These are phyloP conservation scores for Zasmidium citrigriseum DNA, from an alignment of 2,329 filamentous ascomycete species.

Conservation along the genomic window DNA sequence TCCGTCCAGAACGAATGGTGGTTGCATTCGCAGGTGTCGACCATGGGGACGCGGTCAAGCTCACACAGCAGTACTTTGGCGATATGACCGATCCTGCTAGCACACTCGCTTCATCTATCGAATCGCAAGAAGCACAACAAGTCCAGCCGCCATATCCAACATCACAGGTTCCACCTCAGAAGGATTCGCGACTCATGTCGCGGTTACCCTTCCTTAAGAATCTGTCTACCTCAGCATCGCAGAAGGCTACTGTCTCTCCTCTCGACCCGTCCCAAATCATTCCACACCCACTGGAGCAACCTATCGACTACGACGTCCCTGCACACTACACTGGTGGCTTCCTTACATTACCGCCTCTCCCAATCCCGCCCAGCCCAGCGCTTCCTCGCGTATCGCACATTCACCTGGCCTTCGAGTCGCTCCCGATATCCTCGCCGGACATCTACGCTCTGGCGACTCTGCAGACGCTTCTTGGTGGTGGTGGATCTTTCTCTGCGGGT, in stretches of 20 bases:
- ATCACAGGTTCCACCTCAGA: slow-evolving; percentile 44
- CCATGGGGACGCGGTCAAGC: slow-evolving; percentile 74
- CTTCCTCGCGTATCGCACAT: slow-evolving; percentile 85
- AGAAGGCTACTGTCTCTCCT: slow-evolving; percentile 60
- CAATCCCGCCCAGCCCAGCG: slow-evolving; percentile 74
- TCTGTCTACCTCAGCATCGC: slow-evolving; percentile 72
- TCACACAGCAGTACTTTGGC: slow-evolving; percentile 86
- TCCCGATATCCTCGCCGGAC: slow-evolving; percentile 85
- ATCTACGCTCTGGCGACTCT: slow-evolving; percentile 96
- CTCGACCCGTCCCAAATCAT: slow-evolving; percentile 49
- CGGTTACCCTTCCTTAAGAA: slow-evolving; percentile 90
- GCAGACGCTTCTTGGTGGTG: slow-evolving; percentile 92
- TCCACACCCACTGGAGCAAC: slow-evolving; percentile 46
- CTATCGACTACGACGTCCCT: slow-evolving; percentile 61
- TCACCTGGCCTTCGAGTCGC: slow-evolving; percentile 91
- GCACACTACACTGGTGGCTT: slow-evolving; percentile 94
- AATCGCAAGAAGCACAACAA: slow-evolving; percentile 23
- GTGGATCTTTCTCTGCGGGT: slow-evolving; percentile 93
- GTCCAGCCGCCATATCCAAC: slow-evolving; percentile 35
- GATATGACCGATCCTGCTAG: slow-evolving; percentile 63
- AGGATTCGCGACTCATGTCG: slow-evolving; percentile 70
- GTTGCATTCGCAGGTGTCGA: slow-evolving; percentile 92
- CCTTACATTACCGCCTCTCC: slow-evolving; percentile 78
- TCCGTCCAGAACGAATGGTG: slow-evolving; percentile 86
- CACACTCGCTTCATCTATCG: slow-evolving; percentile 32